Evolutionary conservation across 495 filamentous ascomycete species (phyloP).

Genomic region (Aspergillus biplanus): DNA sequence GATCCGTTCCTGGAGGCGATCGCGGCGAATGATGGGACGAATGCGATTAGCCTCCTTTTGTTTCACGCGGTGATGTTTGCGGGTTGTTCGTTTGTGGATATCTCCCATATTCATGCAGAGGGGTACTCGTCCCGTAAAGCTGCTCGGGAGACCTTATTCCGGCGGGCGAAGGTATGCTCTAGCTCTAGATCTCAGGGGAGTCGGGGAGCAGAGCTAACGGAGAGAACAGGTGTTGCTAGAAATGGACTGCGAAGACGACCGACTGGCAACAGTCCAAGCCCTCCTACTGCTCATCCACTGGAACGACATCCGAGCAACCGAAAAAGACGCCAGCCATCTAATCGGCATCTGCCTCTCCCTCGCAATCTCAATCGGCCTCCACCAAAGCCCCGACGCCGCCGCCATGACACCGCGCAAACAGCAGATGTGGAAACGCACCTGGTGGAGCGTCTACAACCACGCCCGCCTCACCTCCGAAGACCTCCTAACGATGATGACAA

Average conservation of each 20-base stretch:
- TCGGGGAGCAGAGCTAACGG: too few relatives aligned
- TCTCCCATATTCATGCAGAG: slow-evolving; percentile 4
- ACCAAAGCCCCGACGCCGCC: neutral
- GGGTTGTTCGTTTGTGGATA: slow-evolving; percentile 10
- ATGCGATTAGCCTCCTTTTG: slow-evolving; percentile 11
- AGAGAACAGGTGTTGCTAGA: slow-evolving; percentile 2
- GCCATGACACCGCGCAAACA: slow-evolving; percentile 4
- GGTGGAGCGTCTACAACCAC: slow-evolving; percentile 19
- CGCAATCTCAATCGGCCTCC: slow-evolving; percentile 15
- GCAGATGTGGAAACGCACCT: slow-evolving; percentile 14
- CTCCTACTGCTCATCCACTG: slow-evolving; percentile 15
- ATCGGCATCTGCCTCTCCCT: slow-evolving; percentile 17
- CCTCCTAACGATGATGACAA: slow-evolving; percentile 14
- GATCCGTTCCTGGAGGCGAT: slow-evolving; percentile 4
- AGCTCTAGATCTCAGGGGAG: too few relatives aligned
- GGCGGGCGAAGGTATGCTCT: slow-evolving; percentile 2
- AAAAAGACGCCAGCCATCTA: slow-evolving; percentile 15
- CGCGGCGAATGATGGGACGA: neutral
- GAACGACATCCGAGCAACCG: slow-evolving; percentile 10
- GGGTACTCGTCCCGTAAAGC: slow-evolving; percentile 9
- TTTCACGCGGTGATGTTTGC: slow-evolving; percentile 19
- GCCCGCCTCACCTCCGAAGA: slow-evolving; percentile 15
- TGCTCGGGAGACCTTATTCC: slow-evolving; percentile 6
- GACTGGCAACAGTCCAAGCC: slow-evolving; percentile 12
- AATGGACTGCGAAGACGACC: slow-evolving; percentile 15